Evolutionary conservation across 768 basidiomycete genomes (phyloP), one percentile per base, ranked within the genome.

Genomic region (Amanita brunnescens): DNA sequence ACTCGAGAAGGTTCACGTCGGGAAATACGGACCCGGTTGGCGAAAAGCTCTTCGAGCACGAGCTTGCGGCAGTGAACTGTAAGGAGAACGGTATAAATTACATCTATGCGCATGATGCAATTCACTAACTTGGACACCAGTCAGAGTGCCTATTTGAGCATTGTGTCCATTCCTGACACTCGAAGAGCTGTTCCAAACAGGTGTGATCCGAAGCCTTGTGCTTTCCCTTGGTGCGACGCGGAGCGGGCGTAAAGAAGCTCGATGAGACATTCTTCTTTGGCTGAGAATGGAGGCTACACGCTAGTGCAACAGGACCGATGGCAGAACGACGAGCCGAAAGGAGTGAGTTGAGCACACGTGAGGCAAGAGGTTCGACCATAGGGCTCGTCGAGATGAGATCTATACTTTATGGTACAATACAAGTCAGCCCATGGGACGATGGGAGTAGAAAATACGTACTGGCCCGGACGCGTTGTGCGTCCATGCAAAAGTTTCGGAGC

Each of bases 321-420:
- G 64, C 38, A 64, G 59, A 47, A 64, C 43, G 54, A 61, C 56
- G 48, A 52, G 64, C 63, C 26, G 69, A 67, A 50, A 75, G 67
- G 55, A 80, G 58, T 45, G 75, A 68, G 64, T 71, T 73, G 65
- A 77, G 63, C 57, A 81, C 67, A 64, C 74, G 73, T 39, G 76
- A 71, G 52, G 76, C 74, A 57, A 84, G 67, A 60, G 80, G 78
- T 71, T 85, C 80, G 59, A 83, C 72, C 81, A 83, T 84, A 70
- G 66, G 23, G 39, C 39, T 49, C 48, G 38, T 29, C 47, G 47
- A 49, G 47, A 39, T 39, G 24, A 35, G 47, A 38, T 16, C 38
- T 37, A 20, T 40, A 14, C 6, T 32, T 39, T 5, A 12, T 34
- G 45, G 18, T 20, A 13, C 44, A 46, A 46, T n/a, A 30, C 32